Conservation (phyloP, 1,139 yeast species). For the Magnusiomyces tetraspermus region DNA sequence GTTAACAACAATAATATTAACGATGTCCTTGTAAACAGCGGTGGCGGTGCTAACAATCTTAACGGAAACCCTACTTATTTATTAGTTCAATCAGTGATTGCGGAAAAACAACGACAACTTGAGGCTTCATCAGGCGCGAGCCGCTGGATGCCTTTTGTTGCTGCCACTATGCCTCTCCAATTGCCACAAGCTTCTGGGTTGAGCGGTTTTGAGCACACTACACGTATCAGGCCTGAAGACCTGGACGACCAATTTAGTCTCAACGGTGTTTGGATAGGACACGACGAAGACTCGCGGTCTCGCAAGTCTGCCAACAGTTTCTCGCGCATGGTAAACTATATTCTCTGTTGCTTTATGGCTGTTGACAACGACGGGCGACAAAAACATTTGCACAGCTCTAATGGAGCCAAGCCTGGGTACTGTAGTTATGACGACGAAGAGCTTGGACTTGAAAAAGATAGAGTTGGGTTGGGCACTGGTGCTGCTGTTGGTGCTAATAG, state of each 20-base stretch:
- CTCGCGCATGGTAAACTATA: not conserved
- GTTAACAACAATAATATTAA: not conserved
- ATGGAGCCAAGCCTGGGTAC: not conserved
- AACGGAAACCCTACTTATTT: not conserved
- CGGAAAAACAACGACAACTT: not conserved
- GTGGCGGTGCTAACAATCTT: not conserved
- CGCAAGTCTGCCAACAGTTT: not conserved
- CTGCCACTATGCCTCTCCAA: not conserved
- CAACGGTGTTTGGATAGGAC: slow-evolving; percentile 14
- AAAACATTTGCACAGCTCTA: not conserved
- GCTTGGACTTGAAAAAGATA: not conserved
- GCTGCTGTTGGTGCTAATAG: not conserved
- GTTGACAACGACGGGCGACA: not conserved
- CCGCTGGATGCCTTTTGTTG: slow-evolving; percentile 14
- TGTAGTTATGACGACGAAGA: not conserved
- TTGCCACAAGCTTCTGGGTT: not conserved
- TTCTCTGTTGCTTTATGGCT: slow-evolving; percentile 3
- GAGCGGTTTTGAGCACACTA: slow-evolving; percentile 1
- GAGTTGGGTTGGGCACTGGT: not conserved
- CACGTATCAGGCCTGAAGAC: slow-evolving; percentile 9
- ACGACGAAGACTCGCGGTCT: slow-evolving; percentile 5
- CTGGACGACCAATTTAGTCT: slow-evolving; percentile 14
- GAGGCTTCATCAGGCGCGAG: slow-evolving; percentile 4
- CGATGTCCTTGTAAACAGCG: not conserved
- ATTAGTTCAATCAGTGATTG: not conserved